phyloP scores from a whole-genome alignment of 1,284 basidiomycete species.

The Leccinum subfulvum region DNA sequence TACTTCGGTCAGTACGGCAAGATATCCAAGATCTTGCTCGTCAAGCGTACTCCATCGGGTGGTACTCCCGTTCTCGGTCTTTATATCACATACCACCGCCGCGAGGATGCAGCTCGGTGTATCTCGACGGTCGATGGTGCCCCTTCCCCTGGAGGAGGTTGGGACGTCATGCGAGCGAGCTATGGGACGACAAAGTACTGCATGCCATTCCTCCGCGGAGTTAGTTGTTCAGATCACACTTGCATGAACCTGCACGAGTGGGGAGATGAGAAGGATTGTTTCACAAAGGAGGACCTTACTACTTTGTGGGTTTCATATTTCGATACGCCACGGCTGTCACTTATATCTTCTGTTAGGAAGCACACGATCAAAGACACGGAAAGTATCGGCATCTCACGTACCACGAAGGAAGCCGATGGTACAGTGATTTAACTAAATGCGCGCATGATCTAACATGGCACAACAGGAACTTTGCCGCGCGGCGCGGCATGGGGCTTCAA shows the following conservation, averaged over 20 bases:
- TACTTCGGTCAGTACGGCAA: conserved; percentile 99
- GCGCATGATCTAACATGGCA: conserved; percentile 11
- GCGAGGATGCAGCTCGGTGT: conserved; percentile 93
- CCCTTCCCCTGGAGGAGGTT: conserved; percentile 75
- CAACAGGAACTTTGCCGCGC: conserved; percentile 61
- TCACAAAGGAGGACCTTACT: conserved; percentile 89
- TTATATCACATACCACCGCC: conserved; percentile 94
- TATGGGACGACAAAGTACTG: conserved; percentile 99
- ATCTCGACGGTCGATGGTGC: conserved; percentile 94
- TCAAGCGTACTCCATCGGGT: conserved; percentile 83
- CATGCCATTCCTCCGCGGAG: conserved; percentile 89
- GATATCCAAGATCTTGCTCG: conserved; percentile 93
- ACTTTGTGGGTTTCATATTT: conserved; percentile 63
- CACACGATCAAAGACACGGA: conserved; percentile 86
- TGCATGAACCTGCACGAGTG: conserved; percentile 98
- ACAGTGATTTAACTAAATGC: conserved; percentile 20
- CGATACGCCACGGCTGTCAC: conserved; percentile 8
- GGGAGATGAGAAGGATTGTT: conserved; percentile 97
- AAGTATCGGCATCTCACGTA: conserved; percentile 44
- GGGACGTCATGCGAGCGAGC: conserved; percentile 86
- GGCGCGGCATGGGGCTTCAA: conserved; percentile 82
- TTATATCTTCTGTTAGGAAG: conserved; percentile 52
- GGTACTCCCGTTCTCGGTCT: conserved; percentile 83
- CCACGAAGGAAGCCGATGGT: conserved; percentile 67
- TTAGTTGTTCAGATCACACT: conserved; percentile 81